Evolutionary conservation across 768 basidiomycete genomes (phyloP).

Genomic region (Scleroderma bovista): DNA sequence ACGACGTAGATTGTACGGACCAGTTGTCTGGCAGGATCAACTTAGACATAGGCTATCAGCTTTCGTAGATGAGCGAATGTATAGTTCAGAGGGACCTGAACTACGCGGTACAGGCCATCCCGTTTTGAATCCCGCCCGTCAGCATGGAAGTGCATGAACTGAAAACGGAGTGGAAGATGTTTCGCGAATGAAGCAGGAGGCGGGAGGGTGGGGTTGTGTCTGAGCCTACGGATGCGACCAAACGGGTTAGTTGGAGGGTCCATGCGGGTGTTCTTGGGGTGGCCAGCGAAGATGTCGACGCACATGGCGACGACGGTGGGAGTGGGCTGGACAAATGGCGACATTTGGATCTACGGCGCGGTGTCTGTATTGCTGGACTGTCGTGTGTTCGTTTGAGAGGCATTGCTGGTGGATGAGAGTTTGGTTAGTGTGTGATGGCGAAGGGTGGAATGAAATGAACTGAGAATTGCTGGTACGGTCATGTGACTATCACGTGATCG

Average conservation of each 20-base stretch:
- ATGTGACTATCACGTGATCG: conserved; percentile 5
- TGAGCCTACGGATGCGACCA: conserved; percentile 46
- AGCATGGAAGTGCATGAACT: conserved; percentile 39
- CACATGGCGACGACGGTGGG: conserved; percentile 24
- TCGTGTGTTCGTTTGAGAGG: conserved; percentile 27
- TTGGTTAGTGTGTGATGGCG: no score
- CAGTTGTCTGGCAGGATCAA: conserved; percentile 28
- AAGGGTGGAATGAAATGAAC: no score
- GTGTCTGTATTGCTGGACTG: conserved; percentile 21
- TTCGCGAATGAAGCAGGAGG: conserved; percentile 46
- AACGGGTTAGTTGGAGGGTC: conserved; percentile 68
- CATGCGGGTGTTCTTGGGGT: conserved; percentile 37
- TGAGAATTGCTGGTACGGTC: conserved; percentile 3
- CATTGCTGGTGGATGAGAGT: no score
- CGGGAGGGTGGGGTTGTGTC: conserved; percentile 34
- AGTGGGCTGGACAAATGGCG: conserved; percentile 16
- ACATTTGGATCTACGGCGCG: conserved; percentile 26
- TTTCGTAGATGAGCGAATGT: conserved; percentile 60
- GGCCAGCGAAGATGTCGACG: conserved; percentile 22
- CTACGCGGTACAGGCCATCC: conserved; percentile 57
- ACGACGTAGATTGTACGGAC: conserved; percentile 14
- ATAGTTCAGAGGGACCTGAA: conserved; percentile 67
- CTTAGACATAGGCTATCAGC: conserved; percentile 59
- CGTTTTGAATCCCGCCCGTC: conserved; percentile 20
- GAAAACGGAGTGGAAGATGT: conserved; percentile 61